Evolutionary conservation across 129 eudicot genomes (phyloP).

Genomic region (Oenanthe sinensis): DNA sequence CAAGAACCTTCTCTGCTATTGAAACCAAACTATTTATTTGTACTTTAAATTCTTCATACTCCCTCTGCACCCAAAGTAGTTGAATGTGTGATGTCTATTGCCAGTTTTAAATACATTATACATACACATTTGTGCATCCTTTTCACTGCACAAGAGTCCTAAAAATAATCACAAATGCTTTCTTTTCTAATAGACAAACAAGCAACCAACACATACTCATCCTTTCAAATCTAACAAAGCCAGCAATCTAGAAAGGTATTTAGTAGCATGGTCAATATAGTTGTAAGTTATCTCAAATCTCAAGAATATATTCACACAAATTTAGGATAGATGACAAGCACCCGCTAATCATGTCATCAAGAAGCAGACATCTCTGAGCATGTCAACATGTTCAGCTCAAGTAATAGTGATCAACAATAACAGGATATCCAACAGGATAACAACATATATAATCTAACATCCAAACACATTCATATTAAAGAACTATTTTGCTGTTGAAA

Average conservation of each 20-base stretch:
- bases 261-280: background rate
- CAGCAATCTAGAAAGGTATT: background rate
- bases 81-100: no score
- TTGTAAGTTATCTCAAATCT: background rate
- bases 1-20: no score
- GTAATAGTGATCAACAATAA: background rate
- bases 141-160: no score
- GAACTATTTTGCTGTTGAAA: background rate
- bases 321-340: background rate
- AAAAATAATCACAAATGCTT: no score
- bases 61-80: no score
- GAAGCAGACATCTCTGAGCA: background rate
- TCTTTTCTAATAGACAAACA: no score
- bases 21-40: no score
- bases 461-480: background rate
- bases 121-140: no score
- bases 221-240: background rate
- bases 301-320: background rate
- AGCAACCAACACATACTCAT: background rate
- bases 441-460: background rate
- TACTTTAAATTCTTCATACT: no score
- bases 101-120: no score
- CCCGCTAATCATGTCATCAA: background rate
- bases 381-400: background rate
- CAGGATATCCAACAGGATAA: no score